These are phyloP conservation scores for Auxenochlorella pyrenoidosa DNA, from an alignment of 139 green algal species.

Conservation along the genomic window DNA sequence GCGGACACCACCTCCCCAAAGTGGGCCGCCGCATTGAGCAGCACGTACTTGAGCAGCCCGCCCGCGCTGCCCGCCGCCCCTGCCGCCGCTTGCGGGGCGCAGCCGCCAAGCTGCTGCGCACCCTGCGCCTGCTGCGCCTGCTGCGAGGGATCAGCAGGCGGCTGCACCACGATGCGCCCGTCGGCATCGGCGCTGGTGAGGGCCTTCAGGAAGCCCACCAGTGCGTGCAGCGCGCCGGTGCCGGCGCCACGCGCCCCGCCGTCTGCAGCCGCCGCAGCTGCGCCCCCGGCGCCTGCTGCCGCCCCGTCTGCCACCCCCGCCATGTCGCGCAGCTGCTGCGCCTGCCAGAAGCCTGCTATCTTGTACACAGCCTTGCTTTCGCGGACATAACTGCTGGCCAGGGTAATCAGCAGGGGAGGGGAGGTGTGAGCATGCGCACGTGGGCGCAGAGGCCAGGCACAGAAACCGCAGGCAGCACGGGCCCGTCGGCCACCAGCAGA, in stretches of 20 bases:
- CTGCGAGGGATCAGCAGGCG: background rate
- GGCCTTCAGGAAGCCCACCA: slow-evolving; percentile 76
- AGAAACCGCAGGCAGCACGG: too few relatives aligned
- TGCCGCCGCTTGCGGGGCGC: background rate
- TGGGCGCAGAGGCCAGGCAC: background rate
- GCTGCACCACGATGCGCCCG: slow-evolving; percentile 85
- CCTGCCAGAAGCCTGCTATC: slow-evolving; percentile 64
- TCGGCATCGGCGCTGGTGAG: slow-evolving; percentile 87
- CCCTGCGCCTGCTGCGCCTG: slow-evolving; percentile 11
- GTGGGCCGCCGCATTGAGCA: slow-evolving; percentile 90
- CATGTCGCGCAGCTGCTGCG: background rate
- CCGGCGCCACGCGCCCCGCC: background rate
- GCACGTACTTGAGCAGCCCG: slow-evolving; percentile 74
- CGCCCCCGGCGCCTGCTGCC: slow-evolving; percentile 31
- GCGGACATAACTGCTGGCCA: slow-evolving; percentile 62
- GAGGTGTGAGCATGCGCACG: background rate
- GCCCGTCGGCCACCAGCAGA: too few relatives aligned
- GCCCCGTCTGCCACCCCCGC: slow-evolving; percentile 19
- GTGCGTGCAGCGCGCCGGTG: slow-evolving; percentile 65
- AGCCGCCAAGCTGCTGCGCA: background rate
- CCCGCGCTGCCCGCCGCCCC: background rate
- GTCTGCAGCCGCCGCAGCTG: slow-evolving; percentile 1
- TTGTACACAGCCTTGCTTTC: slow-evolving; percentile 90
- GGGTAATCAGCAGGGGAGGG: background rate
- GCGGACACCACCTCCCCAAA: slow-evolving; percentile 68